Evolutionary conservation across 176 grass and related monocot species (phyloP).

Genomic region (Triticum monococcum): DNA sequence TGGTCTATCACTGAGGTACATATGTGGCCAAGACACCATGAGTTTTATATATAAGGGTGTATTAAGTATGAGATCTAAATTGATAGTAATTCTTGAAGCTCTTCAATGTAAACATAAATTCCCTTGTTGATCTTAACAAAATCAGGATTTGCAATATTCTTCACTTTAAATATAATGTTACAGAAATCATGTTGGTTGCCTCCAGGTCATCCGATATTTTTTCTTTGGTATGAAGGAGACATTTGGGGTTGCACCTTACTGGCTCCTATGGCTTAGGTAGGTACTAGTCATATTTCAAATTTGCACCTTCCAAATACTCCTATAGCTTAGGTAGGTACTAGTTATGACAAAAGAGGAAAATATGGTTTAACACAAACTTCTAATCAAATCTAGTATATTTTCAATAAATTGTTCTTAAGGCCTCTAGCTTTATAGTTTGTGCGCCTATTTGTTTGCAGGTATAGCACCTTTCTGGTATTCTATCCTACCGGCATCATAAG

Average conservation of each 20-base stretch:
- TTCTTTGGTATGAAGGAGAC: constrained; percentile 93
- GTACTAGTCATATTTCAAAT: neutral
- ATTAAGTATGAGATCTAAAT: neutral
- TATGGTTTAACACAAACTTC: too few species aligned
- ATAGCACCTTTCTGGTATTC: constrained; percentile 43
- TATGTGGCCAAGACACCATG: neutral
- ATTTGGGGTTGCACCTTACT: constrained; percentile 68
- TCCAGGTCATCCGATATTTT: constrained; percentile 83
- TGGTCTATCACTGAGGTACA: constrained; percentile 89
- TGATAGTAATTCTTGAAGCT: neutral
- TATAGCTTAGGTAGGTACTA: constrained; percentile 71
- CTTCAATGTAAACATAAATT: neutral
- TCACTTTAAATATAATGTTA: neutral
- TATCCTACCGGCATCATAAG: constrained; percentile 47
- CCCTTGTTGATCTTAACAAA: neutral
- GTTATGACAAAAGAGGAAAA: neutral
- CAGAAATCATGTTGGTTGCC: neutral
- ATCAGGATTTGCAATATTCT: neutral
- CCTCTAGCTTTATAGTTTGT: neutral
- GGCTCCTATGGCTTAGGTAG: constrained; percentile 92
- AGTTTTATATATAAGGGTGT: neutral
- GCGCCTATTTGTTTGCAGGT: constrained; percentile 11
- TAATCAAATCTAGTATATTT: neutral
- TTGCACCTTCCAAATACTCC: constrained; percentile 53
- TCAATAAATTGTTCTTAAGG: too few species aligned